Conservation (phyloP, 257 asterid species). For the Marsdenia floribunda region DNA sequence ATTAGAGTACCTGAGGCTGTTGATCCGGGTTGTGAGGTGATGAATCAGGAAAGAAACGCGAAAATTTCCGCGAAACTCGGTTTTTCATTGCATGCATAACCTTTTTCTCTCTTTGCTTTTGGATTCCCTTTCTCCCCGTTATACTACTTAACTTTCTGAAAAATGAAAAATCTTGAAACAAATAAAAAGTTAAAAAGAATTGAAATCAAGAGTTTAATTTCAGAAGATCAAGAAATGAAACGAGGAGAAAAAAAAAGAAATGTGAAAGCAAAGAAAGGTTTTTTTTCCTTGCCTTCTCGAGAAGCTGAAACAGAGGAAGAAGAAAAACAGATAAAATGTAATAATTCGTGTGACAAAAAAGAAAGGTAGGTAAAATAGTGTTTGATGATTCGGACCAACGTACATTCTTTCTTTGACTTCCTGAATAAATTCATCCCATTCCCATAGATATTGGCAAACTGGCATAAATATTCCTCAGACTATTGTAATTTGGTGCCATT, state of each 20-base stretch:
- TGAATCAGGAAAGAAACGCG: conserved; percentile 70
- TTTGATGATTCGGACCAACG: background rate
- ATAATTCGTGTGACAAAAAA: too few relatives aligned
- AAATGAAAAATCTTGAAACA: background rate
- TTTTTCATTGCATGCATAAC: conserved; percentile 68
- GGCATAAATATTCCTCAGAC: too few relatives aligned
- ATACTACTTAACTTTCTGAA: background rate
- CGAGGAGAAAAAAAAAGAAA: background rate
- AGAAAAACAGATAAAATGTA: background rate
- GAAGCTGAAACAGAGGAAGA: background rate
- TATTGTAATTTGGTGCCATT: too few relatives aligned
- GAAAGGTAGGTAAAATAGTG: background rate
- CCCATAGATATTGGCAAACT: too few relatives aligned
- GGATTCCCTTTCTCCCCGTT: background rate
- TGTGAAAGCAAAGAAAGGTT: background rate
- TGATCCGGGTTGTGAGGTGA: conserved; percentile 52
- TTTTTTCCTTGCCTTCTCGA: background rate
- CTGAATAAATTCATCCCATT: too few relatives aligned
- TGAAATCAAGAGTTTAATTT: conserved; percentile 1
- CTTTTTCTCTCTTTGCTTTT: conserved; percentile 1
- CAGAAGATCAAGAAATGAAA: conserved; percentile 9
- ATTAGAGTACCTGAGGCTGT: conserved; percentile 53
- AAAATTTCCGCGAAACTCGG: conserved; percentile 58
- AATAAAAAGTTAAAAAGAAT: background rate
- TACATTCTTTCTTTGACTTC: too few relatives aligned